Conservation (phyloP, 31 red algal genomes). For the Asparagopsis taxiformis region DNA sequence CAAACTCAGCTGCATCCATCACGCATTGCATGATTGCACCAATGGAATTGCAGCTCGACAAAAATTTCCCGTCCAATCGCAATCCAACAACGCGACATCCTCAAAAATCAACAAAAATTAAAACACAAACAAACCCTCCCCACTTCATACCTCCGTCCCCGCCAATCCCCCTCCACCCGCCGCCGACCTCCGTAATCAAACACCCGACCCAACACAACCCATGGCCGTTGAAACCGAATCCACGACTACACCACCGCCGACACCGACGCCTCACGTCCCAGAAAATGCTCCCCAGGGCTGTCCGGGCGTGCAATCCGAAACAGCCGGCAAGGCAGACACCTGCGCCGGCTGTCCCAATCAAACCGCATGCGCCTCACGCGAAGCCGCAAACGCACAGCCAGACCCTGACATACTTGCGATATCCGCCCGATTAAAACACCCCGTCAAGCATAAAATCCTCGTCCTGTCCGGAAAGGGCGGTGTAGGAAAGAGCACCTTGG, state of each 20-base stretch:
- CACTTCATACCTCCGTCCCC: too few relatives aligned
- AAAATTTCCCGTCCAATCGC: too few relatives aligned
- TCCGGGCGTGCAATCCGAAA: constrained; percentile 68
- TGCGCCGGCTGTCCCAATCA: constrained; percentile 98
- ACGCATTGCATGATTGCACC: too few relatives aligned
- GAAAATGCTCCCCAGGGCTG: constrained; percentile 78
- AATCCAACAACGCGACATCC: too few relatives aligned
- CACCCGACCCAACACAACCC: too few relatives aligned
- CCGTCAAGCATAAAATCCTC: constrained; percentile 81
- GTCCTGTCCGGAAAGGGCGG: constrained; percentile 98
- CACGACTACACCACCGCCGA: neutral
- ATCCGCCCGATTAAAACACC: constrained; percentile 20
- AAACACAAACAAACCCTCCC: too few relatives aligned
- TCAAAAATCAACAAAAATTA: too few relatives aligned
- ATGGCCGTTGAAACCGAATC: neutral
- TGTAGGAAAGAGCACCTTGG: constrained; percentile 91
- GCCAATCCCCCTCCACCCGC: too few relatives aligned
- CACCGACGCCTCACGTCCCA: constrained; percentile 41
- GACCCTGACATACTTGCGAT: constrained; percentile 57
- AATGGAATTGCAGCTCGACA: too few relatives aligned
- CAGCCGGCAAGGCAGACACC: constrained; percentile 70
- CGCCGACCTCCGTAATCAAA: too few relatives aligned
- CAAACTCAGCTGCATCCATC: too few relatives aligned
- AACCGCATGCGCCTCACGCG: constrained; percentile 75
- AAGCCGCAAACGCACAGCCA: constrained; percentile 27